Evolutionary conservation across 805 yeast species (phyloP).

Genomic region (Pichia ethanolica): DNA sequence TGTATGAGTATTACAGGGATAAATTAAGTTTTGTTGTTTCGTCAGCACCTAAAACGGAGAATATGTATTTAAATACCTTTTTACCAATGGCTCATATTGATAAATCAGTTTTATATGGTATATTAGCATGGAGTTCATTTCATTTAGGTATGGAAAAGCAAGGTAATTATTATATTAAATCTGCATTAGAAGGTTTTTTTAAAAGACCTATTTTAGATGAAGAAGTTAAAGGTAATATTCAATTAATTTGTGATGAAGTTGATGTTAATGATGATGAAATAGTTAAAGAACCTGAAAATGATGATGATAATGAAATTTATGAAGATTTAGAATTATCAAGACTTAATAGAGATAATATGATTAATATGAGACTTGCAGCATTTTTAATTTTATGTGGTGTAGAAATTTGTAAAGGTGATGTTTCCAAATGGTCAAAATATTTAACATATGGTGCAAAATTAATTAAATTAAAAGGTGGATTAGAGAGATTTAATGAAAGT

Average conservation of each 20-base stretch:
- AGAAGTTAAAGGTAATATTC: slow-evolving; percentile 15
- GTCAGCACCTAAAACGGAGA: slow-evolving; percentile 43
- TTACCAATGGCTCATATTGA: slow-evolving; percentile 49
- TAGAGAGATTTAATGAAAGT: slow-evolving; percentile 40
- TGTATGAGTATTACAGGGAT: slow-evolving; percentile 40
- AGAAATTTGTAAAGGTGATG: slow-evolving; percentile 78
- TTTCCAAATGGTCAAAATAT: slow-evolving; percentile 63
- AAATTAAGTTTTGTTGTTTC: slow-evolving; percentile 36
- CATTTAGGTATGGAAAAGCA: slow-evolving; percentile 43
- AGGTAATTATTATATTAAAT: slow-evolving; percentile 41
- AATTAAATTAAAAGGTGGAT: slow-evolving; percentile 56
- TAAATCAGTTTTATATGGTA: slow-evolving; percentile 42
- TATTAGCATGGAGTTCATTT: slow-evolving; percentile 50
- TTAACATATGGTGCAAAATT: slow-evolving; percentile 60
- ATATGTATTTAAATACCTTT: slow-evolving; percentile 44
- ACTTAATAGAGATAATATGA: slow-evolving; percentile 26
- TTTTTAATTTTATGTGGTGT: slow-evolving; percentile 67
- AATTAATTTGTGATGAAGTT: slow-evolving; percentile 21
- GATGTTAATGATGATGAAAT: slow-evolving; percentile 23
- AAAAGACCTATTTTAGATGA: slow-evolving; percentile 23
- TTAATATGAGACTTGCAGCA: slow-evolving; percentile 50
- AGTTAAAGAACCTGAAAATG: slow-evolving; percentile 8
- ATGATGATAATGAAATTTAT: slow-evolving; percentile 6
- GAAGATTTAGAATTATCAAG: slow-evolving; percentile 7
- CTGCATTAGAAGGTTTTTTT: slow-evolving; percentile 38